Evolutionary conservation across 345 rosid genomes (phyloP), one percentile per base, ranked within the genome.

Genomic region (Linum trigynum): DNA sequence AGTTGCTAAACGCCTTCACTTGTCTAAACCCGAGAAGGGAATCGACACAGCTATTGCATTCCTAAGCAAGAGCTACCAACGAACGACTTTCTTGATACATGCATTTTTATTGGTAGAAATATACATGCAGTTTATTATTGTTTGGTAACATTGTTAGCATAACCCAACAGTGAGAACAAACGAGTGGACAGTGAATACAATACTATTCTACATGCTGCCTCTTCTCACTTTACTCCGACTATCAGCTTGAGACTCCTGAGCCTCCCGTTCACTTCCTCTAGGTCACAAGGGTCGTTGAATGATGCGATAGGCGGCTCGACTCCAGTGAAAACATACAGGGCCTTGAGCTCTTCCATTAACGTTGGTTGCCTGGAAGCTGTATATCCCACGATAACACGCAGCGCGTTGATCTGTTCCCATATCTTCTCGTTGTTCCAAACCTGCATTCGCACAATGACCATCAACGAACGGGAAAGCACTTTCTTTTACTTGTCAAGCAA

Each of bases 271-370:
- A 81, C 70, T 65, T 87, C 86, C 4, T 37, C 81, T 38, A 81
- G 74, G 71, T 82, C 85, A 15, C 72, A 67, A 10, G 73, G 62
- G 38, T 87, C 86, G 45, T 74, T 66, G 67, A 80, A 69, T 1
- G 82, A 77, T 10, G 53, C 3, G 61, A 80, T 65, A 0, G 94
- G 87, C 5, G 83, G 82, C 59, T 82, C 79, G 0, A 92, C 80
- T 58, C 96, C 96, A 0, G 80, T 81, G 71, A 89, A 86, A 56
- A 83, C 36, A 69, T 87, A 89, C 36, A 92, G 85, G 4, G 87
- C 85, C 74, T 77, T 84, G 45, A 89, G 48, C 69, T 92, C 98
- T 69, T 83, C 90, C 0, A 70, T 40, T 68, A 75, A 86, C 0
- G 83, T 75, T 3, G 70, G 73, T 39, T 70, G 72, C 2, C 64